These are phyloP conservation scores for Avena sativa DNA, from an alignment of 176 grass and related monocot species.

Conservation along the genomic window DNA sequence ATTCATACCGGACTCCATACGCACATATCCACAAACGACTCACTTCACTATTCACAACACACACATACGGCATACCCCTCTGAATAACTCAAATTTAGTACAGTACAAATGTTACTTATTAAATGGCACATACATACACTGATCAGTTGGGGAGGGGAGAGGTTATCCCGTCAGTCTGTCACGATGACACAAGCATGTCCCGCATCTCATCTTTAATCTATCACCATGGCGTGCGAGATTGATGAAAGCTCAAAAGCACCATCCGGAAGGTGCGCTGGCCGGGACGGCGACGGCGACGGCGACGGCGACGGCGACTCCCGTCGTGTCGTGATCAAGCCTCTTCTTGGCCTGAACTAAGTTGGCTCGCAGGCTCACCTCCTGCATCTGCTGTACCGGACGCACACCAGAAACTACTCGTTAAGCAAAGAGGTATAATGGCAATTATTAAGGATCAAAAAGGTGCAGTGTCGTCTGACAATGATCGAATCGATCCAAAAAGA, in stretches of 20 bases:
- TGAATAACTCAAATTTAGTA: not conserved
- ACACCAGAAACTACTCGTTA: not conserved
- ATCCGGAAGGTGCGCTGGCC: slow-evolving; percentile 27
- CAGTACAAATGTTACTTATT: not conserved
- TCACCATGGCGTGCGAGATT: slow-evolving; percentile 17
- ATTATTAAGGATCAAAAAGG: not conserved
- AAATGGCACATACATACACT: not conserved
- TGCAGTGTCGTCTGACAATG: slow-evolving; percentile 20
- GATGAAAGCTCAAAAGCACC: slow-evolving; percentile 44
- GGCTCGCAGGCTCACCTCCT: slow-evolving; percentile 76
- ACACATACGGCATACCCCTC: not conserved
- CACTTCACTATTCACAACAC: not conserved
- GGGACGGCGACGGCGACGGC: not conserved
- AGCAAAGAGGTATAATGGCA: not conserved
- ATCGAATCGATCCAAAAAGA: slow-evolving; percentile 21
- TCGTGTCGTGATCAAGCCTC: slow-evolving; percentile 27
- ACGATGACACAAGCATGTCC: slow-evolving; percentile 29
- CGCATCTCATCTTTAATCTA: slow-evolving; percentile 13
- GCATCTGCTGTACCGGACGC: slow-evolving; percentile 52
- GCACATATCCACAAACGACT: not conserved
- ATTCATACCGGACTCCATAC: not conserved
- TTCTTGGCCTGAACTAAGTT: slow-evolving; percentile 71
- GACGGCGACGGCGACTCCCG: not conserved
- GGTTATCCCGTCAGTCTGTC: slow-evolving; percentile 8
- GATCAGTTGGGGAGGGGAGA: not conserved